Percentiles rank a stretch among this genome's conserved stretches.
phyloP scores from a whole-genome alignment of 23 red algal species.

The Gracilaria domingensis region DNA sequence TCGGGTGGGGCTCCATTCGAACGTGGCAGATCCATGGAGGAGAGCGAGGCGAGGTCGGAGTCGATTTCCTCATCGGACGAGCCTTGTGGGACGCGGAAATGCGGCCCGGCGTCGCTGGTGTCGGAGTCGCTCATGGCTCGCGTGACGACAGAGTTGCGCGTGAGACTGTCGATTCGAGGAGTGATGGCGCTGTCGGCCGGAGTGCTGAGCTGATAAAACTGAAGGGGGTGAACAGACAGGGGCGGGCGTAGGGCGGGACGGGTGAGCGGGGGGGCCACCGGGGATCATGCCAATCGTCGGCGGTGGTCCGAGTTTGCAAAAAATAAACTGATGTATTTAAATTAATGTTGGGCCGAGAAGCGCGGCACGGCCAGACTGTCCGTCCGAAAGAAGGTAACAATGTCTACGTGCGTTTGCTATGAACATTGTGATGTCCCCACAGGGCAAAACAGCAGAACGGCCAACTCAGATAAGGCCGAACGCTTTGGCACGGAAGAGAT shows the following conservation, averaged over 20 bases:
- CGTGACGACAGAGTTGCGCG: background rate
- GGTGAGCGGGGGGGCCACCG: too few relatives aligned
- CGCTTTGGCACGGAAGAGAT: too few relatives aligned
- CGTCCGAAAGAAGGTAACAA: too few relatives aligned
- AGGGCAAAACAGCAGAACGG: background rate
- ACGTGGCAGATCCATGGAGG: background rate
- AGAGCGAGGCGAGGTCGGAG: conserved; percentile 44
- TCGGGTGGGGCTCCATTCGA: background rate
- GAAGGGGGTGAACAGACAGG: too few relatives aligned
- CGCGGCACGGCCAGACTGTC: too few relatives aligned
- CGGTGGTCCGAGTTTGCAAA: background rate
- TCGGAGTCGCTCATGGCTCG: conserved; percentile 34
- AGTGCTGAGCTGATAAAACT: too few relatives aligned
- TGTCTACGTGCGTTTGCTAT: too few relatives aligned
- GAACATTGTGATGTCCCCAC: background rate
- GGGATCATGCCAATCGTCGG: background rate
- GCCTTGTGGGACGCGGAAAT: background rate
- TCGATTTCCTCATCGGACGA: conserved; percentile 59
- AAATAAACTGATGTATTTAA: background rate
- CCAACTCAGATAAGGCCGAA: background rate
- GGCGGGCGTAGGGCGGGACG: too few relatives aligned
- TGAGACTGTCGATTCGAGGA: too few relatives aligned
- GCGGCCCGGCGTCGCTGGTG: background rate
- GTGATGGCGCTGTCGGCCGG: too few relatives aligned
- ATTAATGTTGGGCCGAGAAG: background rate